Evolutionary conservation across 1,284 basidiomycete genomes (phyloP), one percentile per base, ranked within the genome.

Genomic region (Trichosporon ovoides): DNA sequence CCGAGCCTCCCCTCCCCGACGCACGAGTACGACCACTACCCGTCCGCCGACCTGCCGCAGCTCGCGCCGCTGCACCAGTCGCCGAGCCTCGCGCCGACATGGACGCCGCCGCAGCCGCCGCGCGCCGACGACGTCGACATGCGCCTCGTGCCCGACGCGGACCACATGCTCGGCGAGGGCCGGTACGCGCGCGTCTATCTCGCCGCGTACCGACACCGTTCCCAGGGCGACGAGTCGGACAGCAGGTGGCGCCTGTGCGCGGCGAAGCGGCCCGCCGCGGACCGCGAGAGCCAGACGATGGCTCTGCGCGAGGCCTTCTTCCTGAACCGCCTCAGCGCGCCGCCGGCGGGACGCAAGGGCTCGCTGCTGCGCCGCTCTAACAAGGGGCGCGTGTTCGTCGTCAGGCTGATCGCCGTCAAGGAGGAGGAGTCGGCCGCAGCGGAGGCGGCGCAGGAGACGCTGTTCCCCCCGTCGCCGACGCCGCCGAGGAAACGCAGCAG

Each of bases 221-320:
- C 28, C 12, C 6, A 24, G 20, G 20, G 49, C 52, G 50, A 35
- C 22, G 55, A 62, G 18, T 54, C 11, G 28, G 55, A 55, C 4
- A 12, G 33, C 20, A 46, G 59, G 12, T 79, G 79, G 77, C 63
- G 58, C 37, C 63, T 81, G 7, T 80, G 79, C 56, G 80, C 79
- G 0, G 78, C 77, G 16, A 81, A 81, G 65, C 66, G 75, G 2
- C 64, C 77, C 40, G 69, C 74, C 7, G 64, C 75, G 0, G 80
- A 80, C 58, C 68, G 76, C 19, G 78, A 81, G 53, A 71, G 69
- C 13, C 79, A 80, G 59, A 72, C 77, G 2, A 72, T 78, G 58
- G 78, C 78, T 2, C 66, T 80, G 14, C 71, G 77, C 52, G 80
- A 81, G 63, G 80, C 78, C 0, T 78, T 78, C 69, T 79, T 80